phyloP scores from a whole-genome alignment of 805 yeast species.

The Suhomyces emberorum region DNA sequence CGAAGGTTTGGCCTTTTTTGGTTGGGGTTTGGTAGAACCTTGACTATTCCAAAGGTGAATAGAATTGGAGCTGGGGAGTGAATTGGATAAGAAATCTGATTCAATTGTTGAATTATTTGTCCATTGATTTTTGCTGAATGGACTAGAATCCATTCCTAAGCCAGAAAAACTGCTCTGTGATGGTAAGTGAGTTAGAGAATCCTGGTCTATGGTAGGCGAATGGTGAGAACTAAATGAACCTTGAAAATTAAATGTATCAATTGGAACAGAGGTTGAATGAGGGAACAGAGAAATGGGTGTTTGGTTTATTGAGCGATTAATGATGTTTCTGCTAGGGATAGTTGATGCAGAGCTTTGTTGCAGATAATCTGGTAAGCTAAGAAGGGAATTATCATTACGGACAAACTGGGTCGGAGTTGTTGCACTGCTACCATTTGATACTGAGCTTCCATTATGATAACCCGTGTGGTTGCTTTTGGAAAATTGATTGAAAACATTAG shows the following conservation, averaged over 20 bases:
- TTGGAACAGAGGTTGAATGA: slow-evolving; percentile 2
- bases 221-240: slow-evolving; percentile 6
- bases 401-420: slow-evolving; percentile 20
- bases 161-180: neutral
- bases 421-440: slow-evolving; percentile 9
- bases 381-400: slow-evolving; percentile 26
- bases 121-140: neutral
- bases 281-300: slow-evolving; percentile 15
- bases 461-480: neutral
- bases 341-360: slow-evolving; percentile 9
- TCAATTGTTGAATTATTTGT: too few species aligned
- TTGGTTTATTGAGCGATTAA: slow-evolving; percentile 15
- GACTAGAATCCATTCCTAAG: neutral
- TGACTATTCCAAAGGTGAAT: slow-evolving; percentile 2
- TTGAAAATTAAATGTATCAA: slow-evolving; percentile 5
- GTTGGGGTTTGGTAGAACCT: slow-evolving; percentile 1
- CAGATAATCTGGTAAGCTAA: slow-evolving; percentile 28
- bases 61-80: slow-evolving; percentile 7
- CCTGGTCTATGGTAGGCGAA: neutral
- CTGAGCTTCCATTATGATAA: neutral
- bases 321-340: slow-evolving; percentile 7
- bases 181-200: slow-evolving; percentile 1
- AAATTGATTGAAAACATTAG: slow-evolving; percentile 4
- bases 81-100: slow-evolving; percentile 4
- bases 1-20: slow-evolving; percentile 6